These are phyloP conservation scores for Colletotrichum sp. DNA, from an alignment of 2,329 filamentous ascomycete species.

Conservation along the genomic window DNA sequence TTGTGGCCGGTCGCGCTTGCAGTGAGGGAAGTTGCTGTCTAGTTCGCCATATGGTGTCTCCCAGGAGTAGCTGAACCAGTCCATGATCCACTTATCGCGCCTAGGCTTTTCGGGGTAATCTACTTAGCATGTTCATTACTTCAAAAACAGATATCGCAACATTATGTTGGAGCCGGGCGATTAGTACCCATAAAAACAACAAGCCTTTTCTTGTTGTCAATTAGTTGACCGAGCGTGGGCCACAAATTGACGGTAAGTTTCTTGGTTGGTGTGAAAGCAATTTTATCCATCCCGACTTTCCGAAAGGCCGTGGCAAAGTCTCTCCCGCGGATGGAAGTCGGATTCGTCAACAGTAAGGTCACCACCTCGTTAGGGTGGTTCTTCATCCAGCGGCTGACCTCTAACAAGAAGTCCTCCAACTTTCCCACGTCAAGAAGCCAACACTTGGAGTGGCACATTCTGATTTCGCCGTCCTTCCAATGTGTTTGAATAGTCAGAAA, in stretches of 20 bases:
- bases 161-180: rapidly evolving
- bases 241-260: background rate
- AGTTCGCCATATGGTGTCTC: background rate
- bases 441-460: background rate
- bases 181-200: background rate
- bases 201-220: background rate
- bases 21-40: background rate
- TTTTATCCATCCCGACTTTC: background rate
- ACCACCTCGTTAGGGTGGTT: background rate
- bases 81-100: background rate
- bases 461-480: background rate
- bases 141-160: rapidly evolving
- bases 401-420: background rate
- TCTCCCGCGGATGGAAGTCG: background rate
- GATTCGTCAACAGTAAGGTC: background rate
- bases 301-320: background rate
- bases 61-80: background rate
- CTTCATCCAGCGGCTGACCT: background rate
- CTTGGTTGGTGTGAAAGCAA: background rate
- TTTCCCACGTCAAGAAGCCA: background rate
- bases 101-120: background rate
- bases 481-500: background rate
- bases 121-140: background rate
- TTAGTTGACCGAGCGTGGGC: background rate
- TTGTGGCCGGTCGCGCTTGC: background rate